Conservation (phyloP, 257 asterid genomes). For the Solanum rostratum region DNA sequence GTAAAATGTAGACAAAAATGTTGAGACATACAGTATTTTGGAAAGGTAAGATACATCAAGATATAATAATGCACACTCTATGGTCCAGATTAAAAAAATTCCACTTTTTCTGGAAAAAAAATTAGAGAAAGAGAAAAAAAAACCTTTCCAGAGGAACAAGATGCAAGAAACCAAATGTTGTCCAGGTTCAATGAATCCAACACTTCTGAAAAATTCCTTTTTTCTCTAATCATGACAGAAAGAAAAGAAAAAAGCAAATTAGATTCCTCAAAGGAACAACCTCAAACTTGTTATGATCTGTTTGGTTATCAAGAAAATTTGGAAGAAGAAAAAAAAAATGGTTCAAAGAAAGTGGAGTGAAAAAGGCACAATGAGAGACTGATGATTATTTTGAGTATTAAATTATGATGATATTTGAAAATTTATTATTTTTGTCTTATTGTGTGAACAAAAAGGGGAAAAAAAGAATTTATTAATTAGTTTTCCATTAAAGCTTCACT, state of each 20-base stretch:
- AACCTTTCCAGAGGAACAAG: background rate
- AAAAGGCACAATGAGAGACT: background rate
- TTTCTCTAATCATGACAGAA: background rate
- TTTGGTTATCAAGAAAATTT: background rate
- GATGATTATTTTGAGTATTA: background rate
- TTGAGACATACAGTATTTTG: background rate
- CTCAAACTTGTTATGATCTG: background rate
- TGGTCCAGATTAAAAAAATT: constrained; percentile 9
- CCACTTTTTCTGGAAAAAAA: background rate
- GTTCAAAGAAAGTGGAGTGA: background rate
- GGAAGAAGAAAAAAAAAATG: background rate
- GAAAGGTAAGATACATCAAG: background rate
- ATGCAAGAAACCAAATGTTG: background rate
- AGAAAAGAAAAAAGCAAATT: background rate
- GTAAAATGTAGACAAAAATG: background rate
- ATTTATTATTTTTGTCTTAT: background rate
- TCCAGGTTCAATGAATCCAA: constrained; percentile 33
- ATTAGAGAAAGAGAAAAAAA: background rate
- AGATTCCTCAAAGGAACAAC: background rate
- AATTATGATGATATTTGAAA: background rate
- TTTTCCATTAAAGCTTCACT: background rate
- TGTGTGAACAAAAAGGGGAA: background rate
- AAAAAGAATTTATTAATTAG: background rate
- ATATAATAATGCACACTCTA: constrained; percentile 16
- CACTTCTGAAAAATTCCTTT: background rate